These are phyloP conservation scores for Acer negundo DNA, from an alignment of 345 rosid species.

Conservation along the genomic window DNA sequence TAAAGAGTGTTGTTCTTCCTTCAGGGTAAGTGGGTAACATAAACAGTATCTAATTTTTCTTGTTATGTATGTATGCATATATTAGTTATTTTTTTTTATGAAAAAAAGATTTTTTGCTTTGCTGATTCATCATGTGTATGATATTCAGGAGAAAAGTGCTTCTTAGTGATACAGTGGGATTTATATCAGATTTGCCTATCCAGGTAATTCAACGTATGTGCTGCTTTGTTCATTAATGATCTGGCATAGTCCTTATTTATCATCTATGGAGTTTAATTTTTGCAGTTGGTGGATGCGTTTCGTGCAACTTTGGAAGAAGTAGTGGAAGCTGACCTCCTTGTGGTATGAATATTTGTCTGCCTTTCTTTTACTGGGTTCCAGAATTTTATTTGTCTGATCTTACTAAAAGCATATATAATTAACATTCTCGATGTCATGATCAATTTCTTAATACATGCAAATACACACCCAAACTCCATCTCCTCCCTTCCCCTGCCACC, in stretches of 20 bases:
- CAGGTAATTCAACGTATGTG: conserved; percentile 54
- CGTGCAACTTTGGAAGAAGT: conserved; percentile 95
- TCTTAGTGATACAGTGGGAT: conserved; percentile 93
- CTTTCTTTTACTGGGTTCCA: background rate
- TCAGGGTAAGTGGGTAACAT: conserved; percentile 80
- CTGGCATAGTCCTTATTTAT: conserved; percentile 1
- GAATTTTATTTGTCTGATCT: conserved; percentile 2
- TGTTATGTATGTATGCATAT: background rate
- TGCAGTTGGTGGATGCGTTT: conserved; percentile 88
- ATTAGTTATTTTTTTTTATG: background rate
- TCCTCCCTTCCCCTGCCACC: background rate
- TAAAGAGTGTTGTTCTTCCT: conserved; percentile 70
- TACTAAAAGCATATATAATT: background rate
- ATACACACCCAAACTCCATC: background rate
- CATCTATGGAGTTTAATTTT: conserved; percentile 14
- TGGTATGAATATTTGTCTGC: conserved; percentile 48
- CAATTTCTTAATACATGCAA: background rate
- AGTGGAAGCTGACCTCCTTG: conserved; percentile 87
- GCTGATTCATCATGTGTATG: conserved; percentile 17
- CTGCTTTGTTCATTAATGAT: background rate
- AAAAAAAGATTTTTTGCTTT: background rate
- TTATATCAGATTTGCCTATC: conserved; percentile 88
- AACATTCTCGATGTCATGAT: background rate
- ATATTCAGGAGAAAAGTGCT: conserved; percentile 77
- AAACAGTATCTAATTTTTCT: background rate